Evolutionary conservation across 2,329 filamentous ascomycete species (phyloP).

Genomic region (Venturia asperata): DNA sequence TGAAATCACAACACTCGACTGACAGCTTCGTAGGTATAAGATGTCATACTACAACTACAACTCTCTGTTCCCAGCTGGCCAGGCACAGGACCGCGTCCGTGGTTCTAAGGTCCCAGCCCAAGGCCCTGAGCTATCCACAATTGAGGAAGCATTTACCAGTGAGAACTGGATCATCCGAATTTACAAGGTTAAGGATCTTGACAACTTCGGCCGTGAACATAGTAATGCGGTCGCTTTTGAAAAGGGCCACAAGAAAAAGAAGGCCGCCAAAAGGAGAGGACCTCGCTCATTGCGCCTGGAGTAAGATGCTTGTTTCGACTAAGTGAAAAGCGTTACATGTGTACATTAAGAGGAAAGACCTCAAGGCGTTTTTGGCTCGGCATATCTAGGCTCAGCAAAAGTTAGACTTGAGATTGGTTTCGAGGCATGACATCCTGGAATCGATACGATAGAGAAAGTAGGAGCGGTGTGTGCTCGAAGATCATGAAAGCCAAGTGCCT

Average conservation of each 20-base stretch:
- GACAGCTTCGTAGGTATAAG: conserved; percentile 69
- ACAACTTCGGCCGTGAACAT: conserved; percentile 91
- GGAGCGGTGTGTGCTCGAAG: not conserved
- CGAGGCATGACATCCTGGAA: not conserved
- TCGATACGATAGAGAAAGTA: not conserved
- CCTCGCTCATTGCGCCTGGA: conserved; percentile 65
- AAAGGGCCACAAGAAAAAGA: conserved; percentile 78
- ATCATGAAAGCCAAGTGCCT: not conserved
- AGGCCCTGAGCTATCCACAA: conserved; percentile 74
- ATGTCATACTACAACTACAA: conserved; percentile 99
- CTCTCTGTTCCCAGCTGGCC: conserved; percentile 80
- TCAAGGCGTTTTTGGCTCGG: conserved; percentile 9
- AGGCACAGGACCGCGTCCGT: conserved; percentile 86
- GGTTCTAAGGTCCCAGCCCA: conserved; percentile 71
- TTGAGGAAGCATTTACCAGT: conserved; percentile 96
- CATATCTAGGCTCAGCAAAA: conserved; percentile 2
- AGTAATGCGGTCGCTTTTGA: conserved; percentile 62
- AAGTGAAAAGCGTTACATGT: not conserved
- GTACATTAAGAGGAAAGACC: conserved; percentile 5
- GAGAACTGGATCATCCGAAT: conserved; percentile 99
- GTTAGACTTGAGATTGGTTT: not conserved
- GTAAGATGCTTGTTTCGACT: conserved; percentile 37
- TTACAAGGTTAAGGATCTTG: conserved; percentile 98
- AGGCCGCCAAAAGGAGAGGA: conserved; percentile 63
- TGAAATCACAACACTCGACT: conserved; percentile 25